These are phyloP conservation scores for Tolypocladium album DNA, from an alignment of 2,329 filamentous ascomycete species.

Conservation along the genomic window DNA sequence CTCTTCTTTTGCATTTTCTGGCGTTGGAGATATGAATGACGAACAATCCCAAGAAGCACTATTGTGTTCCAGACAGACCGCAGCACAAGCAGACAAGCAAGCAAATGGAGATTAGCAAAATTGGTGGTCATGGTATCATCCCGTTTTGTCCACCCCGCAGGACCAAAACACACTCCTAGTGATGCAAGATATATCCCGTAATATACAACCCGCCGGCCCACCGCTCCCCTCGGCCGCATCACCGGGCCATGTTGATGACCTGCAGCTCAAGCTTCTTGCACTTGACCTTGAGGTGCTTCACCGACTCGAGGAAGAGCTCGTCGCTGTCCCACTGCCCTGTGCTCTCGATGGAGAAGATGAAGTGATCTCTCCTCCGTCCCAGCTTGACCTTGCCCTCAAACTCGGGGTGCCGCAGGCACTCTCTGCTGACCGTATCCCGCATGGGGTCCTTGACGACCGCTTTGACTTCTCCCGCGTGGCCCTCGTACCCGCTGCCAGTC, in stretches of 20 bases:
- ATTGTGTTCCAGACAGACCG: not conserved
- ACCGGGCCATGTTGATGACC: constrained; percentile 53
- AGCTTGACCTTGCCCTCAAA: constrained; percentile 95
- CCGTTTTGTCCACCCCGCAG: constrained; percentile 16
- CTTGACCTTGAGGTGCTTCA: constrained; percentile 79
- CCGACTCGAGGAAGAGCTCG: constrained; percentile 80
- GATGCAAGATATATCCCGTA: not conserved
- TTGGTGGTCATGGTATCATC: constrained; percentile 21
- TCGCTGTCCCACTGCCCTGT: constrained; percentile 92
- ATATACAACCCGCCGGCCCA: not conserved
- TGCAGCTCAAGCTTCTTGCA: constrained; percentile 63
- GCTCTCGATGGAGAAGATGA: constrained; percentile 94
- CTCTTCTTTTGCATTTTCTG: constrained; percentile 11
- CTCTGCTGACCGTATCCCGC: constrained; percentile 89
- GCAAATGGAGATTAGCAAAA: constrained; percentile 2
- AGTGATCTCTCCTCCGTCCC: constrained; percentile 83
- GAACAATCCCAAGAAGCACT: not conserved
- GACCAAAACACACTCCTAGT: constrained; percentile 1
- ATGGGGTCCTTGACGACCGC: constrained; percentile 82
- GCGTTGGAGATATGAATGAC: constrained; percentile 13
- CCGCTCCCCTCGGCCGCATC: constrained; percentile 6
- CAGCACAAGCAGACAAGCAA: not conserved
- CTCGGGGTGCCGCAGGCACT: constrained; percentile 82
- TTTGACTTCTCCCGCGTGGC: constrained; percentile 68
- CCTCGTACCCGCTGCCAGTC: constrained; percentile 56